A percentile compares a stretch with the other conserved stretches of the same genome.
phyloP scores from a whole-genome alignment of 192 early-diverging fungal species.

The Linnemannia exigua region DNA sequence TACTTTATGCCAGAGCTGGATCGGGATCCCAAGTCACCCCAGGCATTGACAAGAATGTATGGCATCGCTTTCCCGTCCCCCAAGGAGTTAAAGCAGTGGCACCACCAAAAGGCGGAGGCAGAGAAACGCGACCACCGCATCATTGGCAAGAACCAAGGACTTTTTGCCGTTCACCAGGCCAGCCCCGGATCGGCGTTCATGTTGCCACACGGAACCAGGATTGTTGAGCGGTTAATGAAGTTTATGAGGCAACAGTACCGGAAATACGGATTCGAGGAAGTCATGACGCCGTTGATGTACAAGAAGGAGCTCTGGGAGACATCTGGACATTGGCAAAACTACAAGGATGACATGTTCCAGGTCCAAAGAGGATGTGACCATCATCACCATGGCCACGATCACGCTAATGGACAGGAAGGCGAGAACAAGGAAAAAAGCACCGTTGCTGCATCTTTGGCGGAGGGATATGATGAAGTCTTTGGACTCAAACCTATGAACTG shows the following conservation, averaged over 20 bases:
- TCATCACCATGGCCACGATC: conserved; percentile 12
- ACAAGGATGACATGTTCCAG: conserved; percentile 94
- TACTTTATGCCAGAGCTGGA: conserved; percentile 69
- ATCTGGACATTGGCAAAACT: conserved; percentile 97
- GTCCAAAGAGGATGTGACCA: conserved; percentile 62
- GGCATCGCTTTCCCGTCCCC: conserved; percentile 77
- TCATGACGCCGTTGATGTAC: conserved; percentile 93
- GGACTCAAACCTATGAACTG: conserved; percentile 99
- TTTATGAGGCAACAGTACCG: conserved; percentile 84
- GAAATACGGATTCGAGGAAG: conserved; percentile 86
- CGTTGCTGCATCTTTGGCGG: not conserved
- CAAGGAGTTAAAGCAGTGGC: conserved; percentile 67
- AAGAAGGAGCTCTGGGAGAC: conserved; percentile 95
- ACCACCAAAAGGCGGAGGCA: conserved; percentile 65
- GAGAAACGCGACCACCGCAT: conserved; percentile 76
- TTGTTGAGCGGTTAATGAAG: conserved; percentile 82
- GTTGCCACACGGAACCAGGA: conserved; percentile 83
- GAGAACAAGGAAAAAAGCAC: not conserved
- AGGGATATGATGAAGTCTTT: conserved; percentile 69
- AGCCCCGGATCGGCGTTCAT: conserved; percentile 84
- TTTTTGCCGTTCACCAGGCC: conserved; percentile 79
- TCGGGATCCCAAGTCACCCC: conserved; percentile 62
- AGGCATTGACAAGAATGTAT: conserved; percentile 76
- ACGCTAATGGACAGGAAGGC: conserved; percentile 9
- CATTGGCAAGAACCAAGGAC: conserved; percentile 76